These are phyloP conservation scores for Globisporangium abappressorium DNA, from an alignment of 352 stramenopile genomes.

Conservation along the genomic window DNA sequence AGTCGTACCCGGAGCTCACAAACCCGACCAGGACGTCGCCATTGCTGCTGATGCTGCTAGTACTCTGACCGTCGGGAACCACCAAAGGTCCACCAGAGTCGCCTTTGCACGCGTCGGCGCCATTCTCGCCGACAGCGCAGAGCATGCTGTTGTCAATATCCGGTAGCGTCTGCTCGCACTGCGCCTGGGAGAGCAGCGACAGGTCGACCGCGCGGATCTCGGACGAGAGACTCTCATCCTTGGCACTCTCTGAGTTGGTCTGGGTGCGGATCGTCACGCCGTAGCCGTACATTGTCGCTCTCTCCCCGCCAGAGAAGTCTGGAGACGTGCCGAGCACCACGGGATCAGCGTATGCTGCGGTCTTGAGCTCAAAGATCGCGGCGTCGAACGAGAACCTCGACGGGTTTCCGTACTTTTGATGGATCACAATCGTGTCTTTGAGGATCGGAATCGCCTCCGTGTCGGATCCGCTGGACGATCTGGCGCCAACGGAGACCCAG, in stretches of 20 bases:
- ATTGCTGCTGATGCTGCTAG: background rate
- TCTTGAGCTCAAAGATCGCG: constrained; percentile 29
- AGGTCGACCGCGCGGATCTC: constrained; percentile 25
- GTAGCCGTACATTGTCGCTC: constrained; percentile 33
- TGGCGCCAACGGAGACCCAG: constrained; percentile 29
- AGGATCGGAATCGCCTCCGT: constrained; percentile 27
- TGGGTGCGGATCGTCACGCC: constrained; percentile 8
- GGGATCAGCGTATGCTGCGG: constrained; percentile 22
- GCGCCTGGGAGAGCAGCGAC: constrained; percentile 20
- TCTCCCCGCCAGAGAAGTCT: constrained; percentile 21
- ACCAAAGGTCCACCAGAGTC: constrained; percentile 40
- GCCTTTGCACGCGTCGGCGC: constrained; percentile 30
- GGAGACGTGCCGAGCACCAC: constrained; percentile 21
- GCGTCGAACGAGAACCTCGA: constrained; percentile 29
- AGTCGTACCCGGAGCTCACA: constrained; percentile 38
- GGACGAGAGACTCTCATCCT: constrained; percentile 16
- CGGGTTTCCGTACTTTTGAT: constrained; percentile 24
- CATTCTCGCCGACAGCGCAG: constrained; percentile 24
- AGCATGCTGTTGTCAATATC: constrained; percentile 29
- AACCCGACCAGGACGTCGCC: constrained; percentile 27
- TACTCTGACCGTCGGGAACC: constrained; percentile 7
- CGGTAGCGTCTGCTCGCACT: constrained; percentile 19
- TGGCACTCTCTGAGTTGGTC: background rate
- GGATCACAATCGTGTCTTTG: constrained; percentile 18
- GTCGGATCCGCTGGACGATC: constrained; percentile 18